Conservation (phyloP, 805 yeast species). For the Yarrowia keelungensis region DNA sequence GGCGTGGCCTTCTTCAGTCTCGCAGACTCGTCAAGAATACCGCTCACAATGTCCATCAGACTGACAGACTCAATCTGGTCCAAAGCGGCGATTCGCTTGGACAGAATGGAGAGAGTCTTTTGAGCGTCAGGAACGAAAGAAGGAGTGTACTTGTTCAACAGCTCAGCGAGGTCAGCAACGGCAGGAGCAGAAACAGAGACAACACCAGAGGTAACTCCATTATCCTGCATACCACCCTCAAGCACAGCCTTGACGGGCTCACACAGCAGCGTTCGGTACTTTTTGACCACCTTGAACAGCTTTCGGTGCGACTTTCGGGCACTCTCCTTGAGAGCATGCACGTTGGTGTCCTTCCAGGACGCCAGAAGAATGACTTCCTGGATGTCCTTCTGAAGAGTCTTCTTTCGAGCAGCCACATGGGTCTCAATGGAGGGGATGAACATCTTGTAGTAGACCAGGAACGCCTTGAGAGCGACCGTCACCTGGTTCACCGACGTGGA, state of each 20-base stretch:
- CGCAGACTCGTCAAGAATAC: slow-evolving; percentile 63
- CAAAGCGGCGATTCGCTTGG: slow-evolving; percentile 53
- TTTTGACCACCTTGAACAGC: slow-evolving; percentile 81
- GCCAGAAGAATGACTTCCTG: slow-evolving; percentile 86
- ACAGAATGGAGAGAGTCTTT: slow-evolving; percentile 64
- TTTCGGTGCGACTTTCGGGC: slow-evolving; percentile 86
- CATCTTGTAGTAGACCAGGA: slow-evolving; percentile 70
- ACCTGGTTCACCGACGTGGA: slow-evolving; percentile 47
- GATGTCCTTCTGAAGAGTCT: slow-evolving; percentile 74
- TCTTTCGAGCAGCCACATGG: slow-evolving; percentile 56
- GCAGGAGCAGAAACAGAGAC: background rate
- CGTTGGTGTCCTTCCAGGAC: slow-evolving; percentile 96
- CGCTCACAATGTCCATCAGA: slow-evolving; percentile 62
- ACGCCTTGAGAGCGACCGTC: slow-evolving; percentile 59
- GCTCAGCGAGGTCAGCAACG: slow-evolving; percentile 40
- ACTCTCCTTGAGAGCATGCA: slow-evolving; percentile 91
- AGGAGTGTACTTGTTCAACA: slow-evolving; percentile 60
- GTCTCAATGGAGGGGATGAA: slow-evolving; percentile 61
- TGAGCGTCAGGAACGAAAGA: slow-evolving; percentile 59
- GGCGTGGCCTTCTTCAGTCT: slow-evolving; percentile 82
- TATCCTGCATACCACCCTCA: slow-evolving; percentile 50
- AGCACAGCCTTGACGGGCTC: slow-evolving; percentile 61
- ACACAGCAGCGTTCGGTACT: slow-evolving; percentile 70
- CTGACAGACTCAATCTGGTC: slow-evolving; percentile 54
- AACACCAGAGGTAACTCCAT: background rate